Evolutionary conservation across 352 stramenopile genomes (phyloP), one percentile per base, ranked within the genome.

Genomic region (Saprolegnia diclina): DNA sequence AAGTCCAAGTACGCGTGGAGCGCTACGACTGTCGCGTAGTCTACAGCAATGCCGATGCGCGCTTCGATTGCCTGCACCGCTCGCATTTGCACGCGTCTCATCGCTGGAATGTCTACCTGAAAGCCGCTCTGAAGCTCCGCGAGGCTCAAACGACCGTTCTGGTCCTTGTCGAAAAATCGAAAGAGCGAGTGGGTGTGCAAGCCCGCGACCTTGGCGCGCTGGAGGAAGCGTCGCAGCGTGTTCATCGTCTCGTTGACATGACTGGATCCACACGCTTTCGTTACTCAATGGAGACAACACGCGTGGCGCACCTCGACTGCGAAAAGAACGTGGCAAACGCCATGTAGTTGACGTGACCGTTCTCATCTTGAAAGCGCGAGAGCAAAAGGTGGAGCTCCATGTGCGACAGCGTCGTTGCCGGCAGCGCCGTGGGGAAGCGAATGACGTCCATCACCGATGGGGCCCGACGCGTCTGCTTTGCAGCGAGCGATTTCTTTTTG

Each of bases 121-220:
- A 64, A 64, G n/a, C 56, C 56, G 37, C 46, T 52, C n/a, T 52
- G 32, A 7, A 64, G 56, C 29, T 64, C 56, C 32, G 46, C 56
- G n/a, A 32, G 56, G 40, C 29, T 64, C 56, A 64, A 64, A 35
- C 50, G 32, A 24, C 56, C 56, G 40, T 38, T 52, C 32, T 64
- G 13, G 40, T 64, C 56, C 26, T 64, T 64, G 56, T 64, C 56
- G 50, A 64, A 52, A 38, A 64, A 64, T 9, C 56, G 56, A 64
- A 64, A 64, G 26, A 64, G 46, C 32, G 56, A 64, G 18, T 38
- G 29, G 18, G 56, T 21, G 22, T 64, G 56, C n/a, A 64, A 38
- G n/a, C 56, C 56, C 35, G 56, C 35, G 16, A 38, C 56, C 21
- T 64, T 64, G 56, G 56, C 56, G 32, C 32, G 24, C 18, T 64